Conservation (phyloP, 2,329 filamentous ascomycete genomes). For the Orbilia blumenaviensis region DNA sequence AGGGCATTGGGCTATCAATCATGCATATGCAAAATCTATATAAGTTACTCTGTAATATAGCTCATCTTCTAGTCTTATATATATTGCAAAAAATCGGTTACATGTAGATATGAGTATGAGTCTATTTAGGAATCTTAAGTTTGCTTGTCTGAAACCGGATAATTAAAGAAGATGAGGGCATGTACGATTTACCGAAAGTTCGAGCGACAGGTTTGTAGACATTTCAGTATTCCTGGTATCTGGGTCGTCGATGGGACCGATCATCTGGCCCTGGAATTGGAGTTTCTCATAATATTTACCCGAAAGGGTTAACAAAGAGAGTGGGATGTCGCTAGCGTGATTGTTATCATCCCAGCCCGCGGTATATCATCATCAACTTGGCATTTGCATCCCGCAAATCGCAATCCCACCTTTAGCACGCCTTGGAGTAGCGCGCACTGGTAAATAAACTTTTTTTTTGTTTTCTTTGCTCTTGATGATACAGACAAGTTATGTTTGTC, state of each 20-base stretch:
- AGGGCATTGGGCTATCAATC: too few species aligned
- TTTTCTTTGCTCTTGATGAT: neutral
- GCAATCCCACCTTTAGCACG: neutral
- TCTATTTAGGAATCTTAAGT: neutral
- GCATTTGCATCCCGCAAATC: neutral
- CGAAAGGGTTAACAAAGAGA: neutral
- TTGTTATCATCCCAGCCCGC: neutral
- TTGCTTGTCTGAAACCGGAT: neutral
- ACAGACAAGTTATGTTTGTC: conserved; percentile 4
- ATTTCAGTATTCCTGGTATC: neutral
- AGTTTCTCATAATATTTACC: conserved; percentile 1
- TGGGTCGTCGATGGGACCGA: neutral
- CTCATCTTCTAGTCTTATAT: too few species aligned
- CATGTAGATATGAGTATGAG: too few species aligned
- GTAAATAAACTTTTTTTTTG: neutral
- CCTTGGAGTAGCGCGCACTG: neutral
- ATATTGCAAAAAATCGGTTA: too few species aligned
- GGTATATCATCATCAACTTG: neutral
- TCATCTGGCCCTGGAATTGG: conserved; percentile 1
- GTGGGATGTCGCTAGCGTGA: conserved; percentile 2
- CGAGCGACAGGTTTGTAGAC: neutral
- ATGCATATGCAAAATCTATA: too few species aligned
- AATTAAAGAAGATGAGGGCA: neutral
- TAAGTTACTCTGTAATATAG: too few species aligned
- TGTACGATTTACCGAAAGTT: neutral